Conservation (phyloP, 306 rosid genomes). For the Crotalaria pallida region DNA sequence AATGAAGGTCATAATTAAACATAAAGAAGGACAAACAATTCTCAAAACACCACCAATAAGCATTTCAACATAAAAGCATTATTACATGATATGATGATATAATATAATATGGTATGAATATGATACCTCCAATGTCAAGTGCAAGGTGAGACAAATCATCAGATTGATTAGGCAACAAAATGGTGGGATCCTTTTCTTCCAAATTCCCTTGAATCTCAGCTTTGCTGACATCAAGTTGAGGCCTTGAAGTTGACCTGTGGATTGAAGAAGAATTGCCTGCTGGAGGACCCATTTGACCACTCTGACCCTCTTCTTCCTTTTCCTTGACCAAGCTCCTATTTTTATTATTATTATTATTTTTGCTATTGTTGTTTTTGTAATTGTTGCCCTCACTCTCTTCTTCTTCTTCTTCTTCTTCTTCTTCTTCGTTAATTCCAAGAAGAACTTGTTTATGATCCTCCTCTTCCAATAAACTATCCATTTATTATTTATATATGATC, state of each 20-base stretch:
- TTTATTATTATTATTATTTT: neutral
- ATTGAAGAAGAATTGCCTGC: constrained; percentile 57
- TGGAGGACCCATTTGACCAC: constrained; percentile 51
- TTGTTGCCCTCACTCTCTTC: constrained; percentile 12
- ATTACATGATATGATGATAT: no score
- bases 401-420: constrained; percentile 13
- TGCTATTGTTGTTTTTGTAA: neutral
- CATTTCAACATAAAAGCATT: neutral
- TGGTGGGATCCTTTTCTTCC: constrained; percentile 85
- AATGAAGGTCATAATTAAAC: neutral
- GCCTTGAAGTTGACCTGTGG: constrained; percentile 82
- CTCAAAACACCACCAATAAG: neutral
- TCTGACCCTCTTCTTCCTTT: constrained; percentile 23
- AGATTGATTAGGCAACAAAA: constrained; percentile 91
- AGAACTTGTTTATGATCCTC: constrained; percentile 26
- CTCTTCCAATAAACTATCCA: constrained; percentile 48
- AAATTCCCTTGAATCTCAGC: constrained; percentile 83
- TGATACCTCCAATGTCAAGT: constrained; percentile 88
- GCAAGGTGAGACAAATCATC: constrained; percentile 90
- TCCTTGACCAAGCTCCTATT: constrained; percentile 14
- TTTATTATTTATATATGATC: constrained; percentile 24
- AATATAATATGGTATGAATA: neutral
- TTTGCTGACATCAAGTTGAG: constrained; percentile 92
- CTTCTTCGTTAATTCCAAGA: constrained; percentile 40
- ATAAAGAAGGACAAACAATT: neutral